Percentiles rank a stretch among this genome's conserved stretches.
phyloP scores from a whole-genome alignment of 2,329 filamentous ascomycete species.

The Thyridium curvatum region DNA sequence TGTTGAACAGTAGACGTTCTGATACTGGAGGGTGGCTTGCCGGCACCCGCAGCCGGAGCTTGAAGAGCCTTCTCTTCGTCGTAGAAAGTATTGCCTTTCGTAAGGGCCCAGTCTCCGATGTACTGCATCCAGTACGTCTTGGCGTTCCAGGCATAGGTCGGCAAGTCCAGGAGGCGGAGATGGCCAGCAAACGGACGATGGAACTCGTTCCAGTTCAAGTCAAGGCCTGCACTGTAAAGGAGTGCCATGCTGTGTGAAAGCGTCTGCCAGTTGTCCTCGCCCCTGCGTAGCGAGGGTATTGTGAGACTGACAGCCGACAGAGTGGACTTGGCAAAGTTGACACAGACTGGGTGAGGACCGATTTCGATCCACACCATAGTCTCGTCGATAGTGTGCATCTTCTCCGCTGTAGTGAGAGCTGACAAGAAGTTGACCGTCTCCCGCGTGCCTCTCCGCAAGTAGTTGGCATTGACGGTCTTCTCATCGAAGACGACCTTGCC shows the following conservation, averaged over 20 bases:
- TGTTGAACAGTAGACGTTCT: conserved; percentile 27
- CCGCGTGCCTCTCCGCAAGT: conserved; percentile 54
- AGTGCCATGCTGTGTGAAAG: conserved; percentile 40
- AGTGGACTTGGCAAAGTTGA: conserved; percentile 51
- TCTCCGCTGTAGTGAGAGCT: conserved; percentile 44
- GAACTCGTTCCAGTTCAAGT: conserved; percentile 61
- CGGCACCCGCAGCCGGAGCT: conserved; percentile 6
- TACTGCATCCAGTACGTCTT: conserved; percentile 72
- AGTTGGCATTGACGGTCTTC: conserved; percentile 43
- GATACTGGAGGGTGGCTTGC: conserved; percentile 6
- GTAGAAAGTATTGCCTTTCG: conserved; percentile 33
- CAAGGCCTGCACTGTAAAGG: conserved; percentile 48
- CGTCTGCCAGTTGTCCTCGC: conserved; percentile 51
- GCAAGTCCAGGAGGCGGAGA: conserved; percentile 57
- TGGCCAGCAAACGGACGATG: conserved; percentile 54
- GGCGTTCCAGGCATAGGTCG: conserved; percentile 61
- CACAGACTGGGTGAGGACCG: conserved; percentile 61
- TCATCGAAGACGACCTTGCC: conserved; percentile 44
- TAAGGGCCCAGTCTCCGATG: conserved; percentile 51
- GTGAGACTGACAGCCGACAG: too few relatives aligned
- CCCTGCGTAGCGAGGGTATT: conserved; percentile 47
- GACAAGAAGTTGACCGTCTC: conserved; percentile 60
- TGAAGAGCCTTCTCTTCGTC: conserved; percentile 17
- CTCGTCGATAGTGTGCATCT: conserved; percentile 42
- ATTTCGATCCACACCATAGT: conserved; percentile 61